Percentiles rank a stretch among this genome's conserved stretches.
These are phyloP conservation scores for Fomitopsis serialis DNA, from an alignment of 768 basidiomycete species.

Conservation along the genomic window DNA sequence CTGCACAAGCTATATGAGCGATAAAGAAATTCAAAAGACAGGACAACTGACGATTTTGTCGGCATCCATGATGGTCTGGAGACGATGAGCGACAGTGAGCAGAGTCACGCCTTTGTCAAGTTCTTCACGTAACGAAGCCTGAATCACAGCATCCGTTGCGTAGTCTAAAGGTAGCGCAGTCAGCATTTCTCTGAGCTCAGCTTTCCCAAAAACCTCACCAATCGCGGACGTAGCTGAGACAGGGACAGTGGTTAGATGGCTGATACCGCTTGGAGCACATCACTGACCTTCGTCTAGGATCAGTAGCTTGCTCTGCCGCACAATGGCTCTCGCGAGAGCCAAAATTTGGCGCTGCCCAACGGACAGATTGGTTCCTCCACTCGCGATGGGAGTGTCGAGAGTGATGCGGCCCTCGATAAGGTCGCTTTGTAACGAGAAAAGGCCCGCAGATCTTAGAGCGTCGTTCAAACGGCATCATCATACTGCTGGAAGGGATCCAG, in stretches of 20 bases:
- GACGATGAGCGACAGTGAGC: conserved; percentile 54
- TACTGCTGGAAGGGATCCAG: conserved; percentile 56
- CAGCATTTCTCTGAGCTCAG: background rate
- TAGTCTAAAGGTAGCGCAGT: conserved; percentile 32
- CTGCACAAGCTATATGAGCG: conserved; percentile 15
- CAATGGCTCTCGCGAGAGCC: conserved; percentile 53
- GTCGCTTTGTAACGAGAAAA: conserved; percentile 35
- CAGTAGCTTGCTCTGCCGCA: conserved; percentile 50
- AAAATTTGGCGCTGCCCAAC: conserved; percentile 60
- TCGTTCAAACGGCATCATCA: conserved; percentile 47
- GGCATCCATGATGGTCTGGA: conserved; percentile 56
- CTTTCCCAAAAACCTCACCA: conserved; percentile 18
- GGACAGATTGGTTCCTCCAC: conserved; percentile 42
- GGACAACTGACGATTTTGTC: conserved; percentile 44
- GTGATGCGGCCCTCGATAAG: conserved; percentile 32
- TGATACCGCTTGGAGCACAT: conserved; percentile 6
- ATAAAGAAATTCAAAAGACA: background rate
- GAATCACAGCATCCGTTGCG: conserved; percentile 52
- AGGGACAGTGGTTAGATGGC: background rate
- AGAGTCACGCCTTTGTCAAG: conserved; percentile 40
- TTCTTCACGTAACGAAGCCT: conserved; percentile 45
- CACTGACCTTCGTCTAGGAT: conserved; percentile 50
- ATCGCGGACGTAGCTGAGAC: conserved; percentile 40
- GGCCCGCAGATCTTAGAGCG: conserved; percentile 43
- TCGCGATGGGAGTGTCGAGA: conserved; percentile 39